Evolutionary conservation across 805 yeast species (phyloP).

Genomic region (Clavispora vitiphila): DNA sequence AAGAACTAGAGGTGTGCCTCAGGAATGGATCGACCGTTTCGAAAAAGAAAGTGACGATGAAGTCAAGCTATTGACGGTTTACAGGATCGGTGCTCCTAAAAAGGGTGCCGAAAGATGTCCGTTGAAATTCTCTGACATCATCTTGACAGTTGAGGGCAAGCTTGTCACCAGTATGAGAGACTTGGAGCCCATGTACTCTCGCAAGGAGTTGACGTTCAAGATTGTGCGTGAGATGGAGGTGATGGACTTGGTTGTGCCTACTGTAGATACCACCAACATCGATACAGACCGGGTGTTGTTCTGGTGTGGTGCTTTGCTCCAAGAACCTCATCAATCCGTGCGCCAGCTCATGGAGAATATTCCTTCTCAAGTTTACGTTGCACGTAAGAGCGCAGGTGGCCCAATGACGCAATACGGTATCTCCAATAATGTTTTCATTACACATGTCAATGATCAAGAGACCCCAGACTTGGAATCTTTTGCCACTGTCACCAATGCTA

Average conservation of each 20-base stretch:
- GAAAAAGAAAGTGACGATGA: slow-evolving; percentile 62
- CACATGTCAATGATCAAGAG: slow-evolving; percentile 77
- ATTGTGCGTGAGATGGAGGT: slow-evolving; percentile 70
- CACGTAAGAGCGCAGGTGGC: slow-evolving; percentile 70
- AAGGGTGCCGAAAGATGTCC: slow-evolving; percentile 25
- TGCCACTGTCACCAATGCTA: slow-evolving; percentile 56
- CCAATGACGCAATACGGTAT: slow-evolving; percentile 83
- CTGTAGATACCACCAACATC: slow-evolving; percentile 53
- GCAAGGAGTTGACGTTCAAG: slow-evolving; percentile 47
- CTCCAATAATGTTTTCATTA: slow-evolving; percentile 75
- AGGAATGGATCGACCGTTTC: slow-evolving; percentile 68
- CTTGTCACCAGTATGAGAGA: slow-evolving; percentile 66
- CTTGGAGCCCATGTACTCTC: slow-evolving; percentile 45
- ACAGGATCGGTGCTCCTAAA: slow-evolving; percentile 55
- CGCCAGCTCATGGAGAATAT: slow-evolving; percentile 72
- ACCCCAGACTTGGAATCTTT: slow-evolving; percentile 70
- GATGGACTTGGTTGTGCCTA: slow-evolving; percentile 55
- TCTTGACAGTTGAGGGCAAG: slow-evolving; percentile 63
- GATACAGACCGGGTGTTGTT: slow-evolving; percentile 63
- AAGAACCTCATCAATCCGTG: slow-evolving; percentile 90
- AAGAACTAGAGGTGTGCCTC: slow-evolving; percentile 82
- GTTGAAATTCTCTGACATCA: slow-evolving; percentile 65
- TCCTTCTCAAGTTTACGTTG: slow-evolving; percentile 82
- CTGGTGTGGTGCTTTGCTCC: slow-evolving; percentile 83
- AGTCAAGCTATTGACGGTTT: slow-evolving; percentile 66